phyloP scores from a whole-genome alignment of 202 grass and related monocot genomes.

The Setaria italica region DNA sequence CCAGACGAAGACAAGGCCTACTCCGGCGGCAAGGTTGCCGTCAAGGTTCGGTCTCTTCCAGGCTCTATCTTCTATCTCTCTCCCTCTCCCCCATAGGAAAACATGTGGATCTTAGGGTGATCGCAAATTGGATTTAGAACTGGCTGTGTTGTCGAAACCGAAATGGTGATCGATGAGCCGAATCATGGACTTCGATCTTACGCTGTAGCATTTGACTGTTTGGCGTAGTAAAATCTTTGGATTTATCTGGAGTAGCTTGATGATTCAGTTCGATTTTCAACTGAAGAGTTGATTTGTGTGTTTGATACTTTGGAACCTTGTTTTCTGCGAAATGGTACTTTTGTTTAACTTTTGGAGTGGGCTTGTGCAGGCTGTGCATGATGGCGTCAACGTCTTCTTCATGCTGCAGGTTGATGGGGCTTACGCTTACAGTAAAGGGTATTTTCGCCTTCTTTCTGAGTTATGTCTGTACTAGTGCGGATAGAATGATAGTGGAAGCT shows the following conservation, averaged over 20 bases:
- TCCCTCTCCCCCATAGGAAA: background rate
- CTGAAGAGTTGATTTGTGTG: background rate
- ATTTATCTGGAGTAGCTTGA: slow-evolving; percentile 26
- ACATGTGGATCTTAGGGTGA: slow-evolving; percentile 28
- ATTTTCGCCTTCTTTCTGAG: slow-evolving; percentile 47
- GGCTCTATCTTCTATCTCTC: background rate
- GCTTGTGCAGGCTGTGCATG: slow-evolving; percentile 86
- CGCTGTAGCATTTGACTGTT: background rate
- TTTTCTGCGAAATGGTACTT: slow-evolving; percentile 31
- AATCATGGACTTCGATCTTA: slow-evolving; percentile 17
- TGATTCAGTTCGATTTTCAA: slow-evolving; percentile 20
- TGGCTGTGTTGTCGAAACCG: background rate
- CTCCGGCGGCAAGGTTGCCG: slow-evolving; percentile 67
- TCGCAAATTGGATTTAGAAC: slow-evolving; percentile 7
- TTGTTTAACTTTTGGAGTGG: slow-evolving; percentile 56
- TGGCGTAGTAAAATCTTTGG: background rate
- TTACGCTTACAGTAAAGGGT: slow-evolving; percentile 89
- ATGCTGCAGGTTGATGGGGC: slow-evolving; percentile 88
- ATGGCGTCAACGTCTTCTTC: slow-evolving; percentile 89
- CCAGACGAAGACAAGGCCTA: slow-evolving; percentile 89
- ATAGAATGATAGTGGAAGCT: slow-evolving; percentile 41
- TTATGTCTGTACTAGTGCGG: slow-evolving; percentile 13
- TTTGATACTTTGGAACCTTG: slow-evolving; percentile 9
- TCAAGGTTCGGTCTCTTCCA: slow-evolving; percentile 61
- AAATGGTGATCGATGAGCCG: background rate